Base-by-base conservation (phyloP, 139 green algal genomes). In the Chlamydomonas sphaeroides region DNA sequence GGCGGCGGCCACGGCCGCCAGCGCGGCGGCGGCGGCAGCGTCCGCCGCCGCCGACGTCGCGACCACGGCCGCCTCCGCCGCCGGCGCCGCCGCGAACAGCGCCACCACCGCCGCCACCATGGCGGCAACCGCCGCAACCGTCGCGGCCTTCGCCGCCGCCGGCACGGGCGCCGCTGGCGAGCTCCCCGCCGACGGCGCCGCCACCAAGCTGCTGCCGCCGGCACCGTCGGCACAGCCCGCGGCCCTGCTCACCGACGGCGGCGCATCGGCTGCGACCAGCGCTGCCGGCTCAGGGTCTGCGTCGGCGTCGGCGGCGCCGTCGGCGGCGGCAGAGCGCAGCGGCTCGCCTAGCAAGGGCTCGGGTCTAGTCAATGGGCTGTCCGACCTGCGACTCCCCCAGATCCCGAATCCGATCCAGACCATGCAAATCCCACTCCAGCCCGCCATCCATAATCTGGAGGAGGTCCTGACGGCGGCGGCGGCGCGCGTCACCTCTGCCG, bases 361-460 rank as follows among this genome's bases (percentile, higher is more conserved):
- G n/a, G n/a, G 49, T 11, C 49, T 56, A 20, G 18, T 26, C 2
- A 20, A 56, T 61, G 61, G 62, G 7, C 63, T 72, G 41, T 42
- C 72, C 20, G 62, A 72, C 42, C 62, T 72, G 33, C 75, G 75
- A 14, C 38, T 80, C 1, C 10, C 32, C 62, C n/a, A n/a, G n/a
- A n/a, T n/a, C n/a, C n/a, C n/a, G n/a, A n/a, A n/a, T n/a, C n/a
- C n/a, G n/a, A 82, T 73, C 61, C 75, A 41, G 33, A 20, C 18
- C 26, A 25, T 68, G 63, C 63, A 28, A 8, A 36, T 38, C 32
- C 33, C 30, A 6, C 28, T n/a, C 18, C 63, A n/a, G n/a, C n/a
- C n/a, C n/a, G n/a, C n/a, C n/a, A 72, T 82, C 5, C 75, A 82
- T 32, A 65, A 65, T n/a, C 41, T 82, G 42, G 75, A 82, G 63